Base-by-base conservation (phyloP, 2,329 filamentous ascomycete genomes). In the Ciborinia camelliae region DNA sequence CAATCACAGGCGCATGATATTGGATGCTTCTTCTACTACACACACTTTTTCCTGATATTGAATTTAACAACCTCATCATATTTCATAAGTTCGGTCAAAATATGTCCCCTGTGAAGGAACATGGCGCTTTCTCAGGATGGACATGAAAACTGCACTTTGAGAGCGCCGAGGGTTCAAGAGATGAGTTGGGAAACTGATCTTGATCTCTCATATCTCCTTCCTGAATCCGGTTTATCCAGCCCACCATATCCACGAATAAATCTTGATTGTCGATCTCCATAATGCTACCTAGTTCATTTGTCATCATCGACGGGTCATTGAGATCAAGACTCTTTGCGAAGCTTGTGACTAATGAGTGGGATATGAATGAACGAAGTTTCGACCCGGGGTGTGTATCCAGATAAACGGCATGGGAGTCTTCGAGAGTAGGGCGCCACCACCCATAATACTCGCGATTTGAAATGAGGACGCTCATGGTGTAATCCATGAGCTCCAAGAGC, bases 121-220 rank as follows among this genome's bases (percentile, higher is more conserved):
- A 62, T 28, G 26, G 18, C 35, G 28, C 10, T 18, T 47, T 47
- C 1, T 32, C 47, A 7, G 5, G 10, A 32, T 62, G 35, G 8
- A 53, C 35, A 43, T 62, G 59, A 43, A 62, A 62, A 18, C 18
- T 18, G 12, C 59, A 62, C 47, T 52, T 62, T n/a, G 47, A 39
- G 9, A 2, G 7, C 20, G 18, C 47, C 18, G 43, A 23, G 14
- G 35, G 23, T 26, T 6, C 8, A 12, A 23, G 14, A 26, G 8
- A 37, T 10, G 52, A 37, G 2, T n/a, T 18, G n/a, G n/a, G 2
- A 54, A 26, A 26, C 14, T 37, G n/a, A 54, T 23, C 26, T 43
- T 20, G 39, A 7, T 18, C 39, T 20, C 7, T 32, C 10, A 23
- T 5, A 12, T 50, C 26, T 26, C 10, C 8, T 8, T 2, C 18